Conservation (phyloP, 331 rosid genomes). For the Prunus yedoensis region DNA sequence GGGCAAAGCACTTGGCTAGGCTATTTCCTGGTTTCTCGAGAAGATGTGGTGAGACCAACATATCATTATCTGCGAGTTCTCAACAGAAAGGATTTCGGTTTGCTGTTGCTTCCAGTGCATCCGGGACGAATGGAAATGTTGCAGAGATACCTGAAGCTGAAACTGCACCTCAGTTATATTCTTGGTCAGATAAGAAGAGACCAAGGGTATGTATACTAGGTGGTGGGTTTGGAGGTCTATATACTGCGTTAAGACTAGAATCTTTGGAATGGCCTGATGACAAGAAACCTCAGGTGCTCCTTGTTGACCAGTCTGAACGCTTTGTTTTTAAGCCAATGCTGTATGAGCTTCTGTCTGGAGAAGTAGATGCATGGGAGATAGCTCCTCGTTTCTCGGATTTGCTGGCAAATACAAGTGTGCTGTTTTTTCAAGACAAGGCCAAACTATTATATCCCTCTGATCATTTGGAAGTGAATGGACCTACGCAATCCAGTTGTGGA, state of each 20-base stretch:
- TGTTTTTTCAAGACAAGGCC: constrained; percentile 78
- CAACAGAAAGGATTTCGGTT: constrained; percentile 32
- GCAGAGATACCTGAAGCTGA: constrained; percentile 45
- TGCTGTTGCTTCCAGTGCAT: constrained; percentile 37
- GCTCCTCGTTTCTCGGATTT: constrained; percentile 92
- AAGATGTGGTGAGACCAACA: constrained; percentile 26
- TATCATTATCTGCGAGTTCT: constrained; percentile 33
- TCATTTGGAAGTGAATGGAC: constrained; percentile 49
- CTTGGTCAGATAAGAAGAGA: constrained; percentile 73
- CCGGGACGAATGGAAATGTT: constrained; percentile 35
- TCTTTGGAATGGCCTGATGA: constrained; percentile 84
- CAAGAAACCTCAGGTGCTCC: constrained; percentile 87
- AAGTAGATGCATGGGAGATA: constrained; percentile 97
- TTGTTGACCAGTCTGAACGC: constrained; percentile 86
- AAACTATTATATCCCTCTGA: constrained; percentile 66
- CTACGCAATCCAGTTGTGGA: constrained; percentile 46
- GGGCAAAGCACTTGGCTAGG: constrained; percentile 41
- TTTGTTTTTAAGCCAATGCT: constrained; percentile 96
- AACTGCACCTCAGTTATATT: constrained; percentile 38
- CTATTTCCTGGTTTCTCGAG: constrained; percentile 35
- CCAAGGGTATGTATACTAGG: constrained; percentile 92
- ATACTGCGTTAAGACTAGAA: constrained; percentile 90
- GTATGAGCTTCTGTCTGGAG: constrained; percentile 97
- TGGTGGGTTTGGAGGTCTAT: constrained; percentile 97
- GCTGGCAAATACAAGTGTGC: constrained; percentile 69